Conservation (phyloP, 208 protist genomes). For the Trypanosoma brucei region DNA sequence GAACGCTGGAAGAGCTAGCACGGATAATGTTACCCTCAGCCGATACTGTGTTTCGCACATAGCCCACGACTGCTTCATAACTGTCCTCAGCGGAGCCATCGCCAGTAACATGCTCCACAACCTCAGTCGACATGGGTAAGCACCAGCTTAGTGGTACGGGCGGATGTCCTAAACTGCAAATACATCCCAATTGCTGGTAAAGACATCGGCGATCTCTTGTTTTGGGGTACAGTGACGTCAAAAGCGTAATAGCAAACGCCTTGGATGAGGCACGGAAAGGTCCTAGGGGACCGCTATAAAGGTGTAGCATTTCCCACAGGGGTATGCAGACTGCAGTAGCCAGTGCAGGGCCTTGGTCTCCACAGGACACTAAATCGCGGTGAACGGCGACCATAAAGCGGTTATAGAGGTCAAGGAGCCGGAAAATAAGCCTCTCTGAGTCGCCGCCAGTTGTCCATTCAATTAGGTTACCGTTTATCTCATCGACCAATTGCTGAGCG, state of each 20-base stretch:
- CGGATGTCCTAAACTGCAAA: conserved; percentile 20
- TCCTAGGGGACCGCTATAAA: conserved; percentile 33
- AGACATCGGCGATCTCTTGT: conserved; percentile 64
- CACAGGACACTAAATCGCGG: conserved; percentile 35
- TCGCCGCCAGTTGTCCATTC: neutral
- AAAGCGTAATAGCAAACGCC: conserved; percentile 40
- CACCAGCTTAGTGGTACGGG: conserved; percentile 19
- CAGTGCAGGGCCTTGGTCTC: conserved; percentile 45
- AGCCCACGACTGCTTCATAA: conserved; percentile 17
- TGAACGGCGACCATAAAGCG: conserved; percentile 23
- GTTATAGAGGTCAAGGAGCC: conserved; percentile 15
- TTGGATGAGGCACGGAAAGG: conserved; percentile 16
- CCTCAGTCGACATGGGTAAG: conserved; percentile 23
- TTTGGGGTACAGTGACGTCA: conserved; percentile 73
- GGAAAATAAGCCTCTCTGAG: neutral
- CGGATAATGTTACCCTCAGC: conserved; percentile 21
- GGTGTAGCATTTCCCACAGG: conserved; percentile 75
- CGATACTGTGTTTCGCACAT: conserved; percentile 27
- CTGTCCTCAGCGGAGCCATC: neutral
- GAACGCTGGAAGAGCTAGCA: neutral
- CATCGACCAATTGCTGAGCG: neutral
- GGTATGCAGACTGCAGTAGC: conserved; percentile 75
- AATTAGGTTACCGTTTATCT: neutral
- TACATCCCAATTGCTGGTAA: conserved; percentile 52
- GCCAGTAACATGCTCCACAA: conserved; percentile 4